These are phyloP conservation scores for Erodium moschatum DNA, from an alignment of 441 rosid species.

Conservation along the genomic window DNA sequence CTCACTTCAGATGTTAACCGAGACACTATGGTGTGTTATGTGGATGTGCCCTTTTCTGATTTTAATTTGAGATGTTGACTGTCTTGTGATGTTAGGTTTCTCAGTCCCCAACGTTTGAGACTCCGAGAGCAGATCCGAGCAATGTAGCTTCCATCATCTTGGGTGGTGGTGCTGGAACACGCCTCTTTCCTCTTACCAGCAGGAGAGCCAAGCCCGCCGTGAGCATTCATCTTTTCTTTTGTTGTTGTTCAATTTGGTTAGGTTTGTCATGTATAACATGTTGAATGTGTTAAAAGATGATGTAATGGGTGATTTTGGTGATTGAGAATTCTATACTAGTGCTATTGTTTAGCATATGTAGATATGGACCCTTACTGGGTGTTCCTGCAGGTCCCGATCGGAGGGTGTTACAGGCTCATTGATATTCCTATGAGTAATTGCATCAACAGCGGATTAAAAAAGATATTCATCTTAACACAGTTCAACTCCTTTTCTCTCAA, in stretches of 20 bases:
- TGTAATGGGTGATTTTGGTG: neutral
- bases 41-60: too few relatives aligned
- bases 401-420: slow-evolving; percentile 4
- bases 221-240: neutral
- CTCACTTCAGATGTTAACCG: slow-evolving; percentile 3
- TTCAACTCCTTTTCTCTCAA: slow-evolving; percentile 3
- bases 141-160: slow-evolving; percentile 12
- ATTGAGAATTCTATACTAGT: too few relatives aligned
- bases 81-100: slow-evolving; percentile 10
- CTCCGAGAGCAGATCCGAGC: slow-evolving; percentile 21
- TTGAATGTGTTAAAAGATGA: too few relatives aligned
- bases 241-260: neutral
- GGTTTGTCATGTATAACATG: too few relatives aligned
- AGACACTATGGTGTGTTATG: neutral
- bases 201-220: slow-evolving; percentile 25
- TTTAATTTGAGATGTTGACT: too few relatives aligned
- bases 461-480: slow-evolving; percentile 3
- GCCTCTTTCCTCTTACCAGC: slow-evolving; percentile 25
- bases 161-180: neutral
- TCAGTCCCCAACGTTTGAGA: slow-evolving; percentile 12
- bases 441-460: slow-evolving; percentile 1
- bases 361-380: too few relatives aligned
- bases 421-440: slow-evolving; percentile 6
- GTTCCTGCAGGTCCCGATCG: neutral
- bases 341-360: too few relatives aligned